A percentile compares a stretch with the other conserved stretches of the same genome.
phyloP scores from a whole-genome alignment of 495 filamentous ascomycete genomes.

The Cenococcum geophilum region DNA sequence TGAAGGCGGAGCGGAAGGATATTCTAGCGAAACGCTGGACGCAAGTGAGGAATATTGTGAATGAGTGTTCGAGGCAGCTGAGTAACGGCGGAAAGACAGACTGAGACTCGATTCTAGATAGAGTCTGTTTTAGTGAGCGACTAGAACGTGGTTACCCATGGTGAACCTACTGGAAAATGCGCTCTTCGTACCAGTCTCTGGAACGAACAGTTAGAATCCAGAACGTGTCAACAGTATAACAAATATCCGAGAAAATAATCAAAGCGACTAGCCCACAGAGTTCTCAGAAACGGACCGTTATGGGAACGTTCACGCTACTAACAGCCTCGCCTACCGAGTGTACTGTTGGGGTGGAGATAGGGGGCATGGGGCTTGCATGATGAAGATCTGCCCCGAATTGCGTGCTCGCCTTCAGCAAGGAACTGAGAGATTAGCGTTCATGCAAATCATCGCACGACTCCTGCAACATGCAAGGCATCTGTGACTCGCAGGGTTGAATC shows the following conservation, averaged over 20 bases:
- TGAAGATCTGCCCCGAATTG: not conserved
- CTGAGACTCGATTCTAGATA: not conserved
- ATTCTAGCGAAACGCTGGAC: slow-evolving; percentile 19
- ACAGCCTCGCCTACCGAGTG: not conserved
- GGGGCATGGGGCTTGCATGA: not conserved
- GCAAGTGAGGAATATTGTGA: slow-evolving; percentile 19
- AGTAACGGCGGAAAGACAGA: not conserved
- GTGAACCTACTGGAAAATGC: too few relatives aligned
- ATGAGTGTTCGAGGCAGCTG: not conserved
- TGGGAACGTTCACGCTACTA: not conserved
- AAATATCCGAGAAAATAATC: too few relatives aligned
- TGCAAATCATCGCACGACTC: not conserved
- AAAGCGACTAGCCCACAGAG: too few relatives aligned
- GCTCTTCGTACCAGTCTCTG: too few relatives aligned
- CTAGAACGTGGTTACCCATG: not conserved
- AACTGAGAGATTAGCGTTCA: too few relatives aligned
- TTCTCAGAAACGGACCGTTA: too few relatives aligned
- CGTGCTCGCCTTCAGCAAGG: not conserved
- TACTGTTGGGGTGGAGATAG: not conserved
- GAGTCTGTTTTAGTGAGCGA: not conserved
- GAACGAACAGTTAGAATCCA: too few relatives aligned
- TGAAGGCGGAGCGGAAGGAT: slow-evolving; percentile 17
- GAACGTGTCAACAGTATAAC: too few relatives aligned
- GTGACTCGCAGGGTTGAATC: not conserved
- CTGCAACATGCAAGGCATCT: not conserved